A percentile compares a stretch with the other conserved stretches of the same genome.
These are phyloP conservation scores for Coemansia sp. DNA, from an alignment of 192 early-diverging fungal genomes.

Conservation along the genomic window DNA sequence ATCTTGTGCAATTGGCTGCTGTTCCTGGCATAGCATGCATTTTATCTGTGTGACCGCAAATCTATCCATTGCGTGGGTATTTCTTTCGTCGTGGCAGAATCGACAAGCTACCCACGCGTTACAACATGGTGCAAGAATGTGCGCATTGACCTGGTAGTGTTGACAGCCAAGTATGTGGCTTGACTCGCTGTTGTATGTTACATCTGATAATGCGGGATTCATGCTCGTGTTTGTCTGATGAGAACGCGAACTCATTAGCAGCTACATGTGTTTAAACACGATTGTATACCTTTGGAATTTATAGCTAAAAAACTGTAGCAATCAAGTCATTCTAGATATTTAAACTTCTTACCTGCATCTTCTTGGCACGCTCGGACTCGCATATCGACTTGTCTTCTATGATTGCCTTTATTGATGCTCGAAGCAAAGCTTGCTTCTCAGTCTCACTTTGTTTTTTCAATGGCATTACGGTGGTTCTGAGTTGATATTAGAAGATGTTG, in stretches of 20 bases:
- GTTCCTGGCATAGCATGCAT: slow-evolving; percentile 85
- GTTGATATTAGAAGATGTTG: neutral
- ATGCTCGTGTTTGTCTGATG: too few species aligned
- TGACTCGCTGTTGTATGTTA: slow-evolving; percentile 16
- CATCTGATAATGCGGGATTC: neutral
- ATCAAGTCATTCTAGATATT: neutral
- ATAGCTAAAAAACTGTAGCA: too few species aligned
- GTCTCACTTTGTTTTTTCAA: neutral
- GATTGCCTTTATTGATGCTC: slow-evolving; percentile 22
- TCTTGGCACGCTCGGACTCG: slow-evolving; percentile 17
- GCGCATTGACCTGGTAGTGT: slow-evolving; percentile 49
- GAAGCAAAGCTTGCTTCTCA: slow-evolving; percentile 10
- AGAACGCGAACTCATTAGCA: neutral
- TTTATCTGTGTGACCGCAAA: slow-evolving; percentile 77
- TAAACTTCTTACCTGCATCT: slow-evolving; percentile 21
- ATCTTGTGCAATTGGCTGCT: slow-evolving; percentile 73
- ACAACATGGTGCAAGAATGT: slow-evolving; percentile 63
- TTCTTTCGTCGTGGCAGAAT: slow-evolving; percentile 73
- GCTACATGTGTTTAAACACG: neutral
- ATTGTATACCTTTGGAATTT: too few species aligned
- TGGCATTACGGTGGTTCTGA: neutral
- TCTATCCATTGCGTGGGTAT: slow-evolving; percentile 64
- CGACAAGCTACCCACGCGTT: slow-evolving; percentile 70
- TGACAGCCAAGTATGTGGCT: slow-evolving; percentile 26
- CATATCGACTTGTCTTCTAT: slow-evolving; percentile 5